A percentile compares a stretch with the other conserved stretches of the same genome.
These are phyloP conservation scores for Fagopyrum homotropicum DNA, from an alignment of 148 eudicot genomes.

Conservation along the genomic window DNA sequence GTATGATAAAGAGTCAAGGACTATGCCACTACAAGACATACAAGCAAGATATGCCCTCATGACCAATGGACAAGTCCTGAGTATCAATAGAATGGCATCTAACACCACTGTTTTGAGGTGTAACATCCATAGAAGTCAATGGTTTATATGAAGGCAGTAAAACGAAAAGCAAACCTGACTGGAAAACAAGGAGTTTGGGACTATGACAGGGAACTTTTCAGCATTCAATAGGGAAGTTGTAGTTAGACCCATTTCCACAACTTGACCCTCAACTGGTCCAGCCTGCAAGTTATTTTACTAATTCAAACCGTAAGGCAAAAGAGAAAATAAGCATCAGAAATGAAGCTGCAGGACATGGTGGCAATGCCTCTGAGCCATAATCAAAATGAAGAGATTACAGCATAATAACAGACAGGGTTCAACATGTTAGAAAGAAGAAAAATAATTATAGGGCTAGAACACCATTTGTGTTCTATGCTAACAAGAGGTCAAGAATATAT, in stretches of 20 bases:
- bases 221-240: constrained; percentile 73
- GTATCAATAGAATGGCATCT: too few relatives aligned
- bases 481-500: neutral
- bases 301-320: neutral
- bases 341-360: constrained; percentile 5
- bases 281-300: constrained; percentile 52
- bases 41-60: neutral
- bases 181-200: constrained; percentile 87
- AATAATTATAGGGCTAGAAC: neutral
- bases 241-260: constrained; percentile 90
- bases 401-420: neutral
- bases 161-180: constrained; percentile 60
- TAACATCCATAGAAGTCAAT: neutral
- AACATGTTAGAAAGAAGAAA: neutral
- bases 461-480: neutral
- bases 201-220: constrained; percentile 78
- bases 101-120: too few relatives aligned
- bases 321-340: constrained; percentile 11
- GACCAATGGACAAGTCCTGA: neutral
- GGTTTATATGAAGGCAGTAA: neutral
- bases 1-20: neutral
- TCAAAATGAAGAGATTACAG: neutral
- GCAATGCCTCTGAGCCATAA: neutral
- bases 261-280: constrained; percentile 97
- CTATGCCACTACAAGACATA: neutral